A percentile compares a stretch with the other conserved stretches of the same genome.
Conservation (phyloP, 139 green algal species). For the Limnomonas spitsbergensis region DNA sequence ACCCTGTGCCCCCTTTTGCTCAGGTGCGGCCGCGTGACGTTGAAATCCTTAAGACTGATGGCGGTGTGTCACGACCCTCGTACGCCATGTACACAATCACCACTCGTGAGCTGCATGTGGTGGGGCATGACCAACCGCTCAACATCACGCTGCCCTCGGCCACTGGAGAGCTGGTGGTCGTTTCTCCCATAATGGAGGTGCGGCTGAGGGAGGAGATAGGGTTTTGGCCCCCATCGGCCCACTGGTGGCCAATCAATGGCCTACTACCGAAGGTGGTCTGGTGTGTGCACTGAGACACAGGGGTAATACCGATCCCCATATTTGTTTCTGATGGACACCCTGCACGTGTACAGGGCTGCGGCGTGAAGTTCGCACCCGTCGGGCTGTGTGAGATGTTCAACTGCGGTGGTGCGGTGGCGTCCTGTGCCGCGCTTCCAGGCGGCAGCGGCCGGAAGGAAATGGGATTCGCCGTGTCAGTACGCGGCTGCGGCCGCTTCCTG, state of each 20-base stretch:
- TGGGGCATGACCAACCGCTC: constrained; percentile 5
- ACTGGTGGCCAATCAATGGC: no score
- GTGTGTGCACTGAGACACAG: no score
- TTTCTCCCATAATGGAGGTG: constrained; percentile 22
- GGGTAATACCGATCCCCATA: no score
- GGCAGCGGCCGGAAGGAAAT: no score
- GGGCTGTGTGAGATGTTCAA: constrained; percentile 79
- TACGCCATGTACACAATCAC: constrained; percentile 29
- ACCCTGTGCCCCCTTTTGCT: no score
- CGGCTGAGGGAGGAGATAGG: no score
- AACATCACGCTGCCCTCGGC: constrained; percentile 28
- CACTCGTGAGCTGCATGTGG: not conserved
- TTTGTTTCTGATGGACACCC: no score
- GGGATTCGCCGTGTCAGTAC: constrained; percentile 37
- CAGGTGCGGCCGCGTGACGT: constrained; percentile 52
- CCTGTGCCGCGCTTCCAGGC: constrained; percentile 13
- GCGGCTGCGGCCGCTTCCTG: constrained; percentile 51
- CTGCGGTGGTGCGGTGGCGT: constrained; percentile 59
- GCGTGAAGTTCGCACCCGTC: constrained; percentile 49
- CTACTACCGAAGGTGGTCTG: no score
- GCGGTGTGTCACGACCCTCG: not conserved
- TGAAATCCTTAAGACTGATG: constrained; percentile 29
- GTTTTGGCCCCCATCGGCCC: no score
- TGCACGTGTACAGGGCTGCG: constrained; percentile 6
- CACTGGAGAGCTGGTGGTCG: constrained; percentile 32